Conservation (phyloP, 331 rosid genomes). For the Ulmus americana region DNA sequence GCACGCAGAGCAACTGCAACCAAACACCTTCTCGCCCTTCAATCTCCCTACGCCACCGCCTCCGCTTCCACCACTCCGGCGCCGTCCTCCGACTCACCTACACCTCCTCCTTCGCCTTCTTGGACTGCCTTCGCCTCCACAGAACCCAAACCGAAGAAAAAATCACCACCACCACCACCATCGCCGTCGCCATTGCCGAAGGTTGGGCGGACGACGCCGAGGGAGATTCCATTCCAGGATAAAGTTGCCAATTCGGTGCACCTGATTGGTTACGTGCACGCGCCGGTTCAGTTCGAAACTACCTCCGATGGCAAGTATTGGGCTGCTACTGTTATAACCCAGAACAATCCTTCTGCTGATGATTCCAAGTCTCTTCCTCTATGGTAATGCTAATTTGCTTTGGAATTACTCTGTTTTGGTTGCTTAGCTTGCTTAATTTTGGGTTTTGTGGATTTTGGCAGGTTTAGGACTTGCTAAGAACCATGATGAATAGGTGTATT, state of each 20-base stretch:
- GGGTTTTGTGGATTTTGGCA: no score
- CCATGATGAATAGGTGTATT: no score
- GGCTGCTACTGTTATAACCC: constrained; percentile 48
- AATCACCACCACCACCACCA: neutral
- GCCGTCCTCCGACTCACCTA: neutral
- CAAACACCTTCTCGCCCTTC: constrained; percentile 13
- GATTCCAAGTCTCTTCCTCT: constrained; percentile 18
- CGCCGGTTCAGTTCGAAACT: constrained; percentile 38
- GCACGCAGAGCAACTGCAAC: neutral
- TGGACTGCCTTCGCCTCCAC: neutral
- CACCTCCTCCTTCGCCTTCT: constrained; percentile 19
- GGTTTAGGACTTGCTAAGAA: no score
- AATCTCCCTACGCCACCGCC: constrained; percentile 14
- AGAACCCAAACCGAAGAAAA: neutral
- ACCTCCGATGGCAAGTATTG: constrained; percentile 37
- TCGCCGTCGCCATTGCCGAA: neutral
- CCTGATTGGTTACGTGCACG: constrained; percentile 39
- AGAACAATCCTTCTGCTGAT: neutral
- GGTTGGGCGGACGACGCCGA: constrained; percentile 21
- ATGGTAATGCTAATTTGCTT: constrained; percentile 17
- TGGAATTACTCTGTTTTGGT: no score
- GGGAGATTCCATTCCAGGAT: constrained; percentile 50
- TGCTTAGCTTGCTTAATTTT: no score
- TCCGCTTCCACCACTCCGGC: constrained; percentile 7
- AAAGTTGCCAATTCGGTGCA: constrained; percentile 50